Percentiles rank a stretch among this genome's conserved stretches.
phyloP scores from a whole-genome alignment of 2,329 filamentous ascomycete genomes.

The Ascosphaera aggregata region DNA sequence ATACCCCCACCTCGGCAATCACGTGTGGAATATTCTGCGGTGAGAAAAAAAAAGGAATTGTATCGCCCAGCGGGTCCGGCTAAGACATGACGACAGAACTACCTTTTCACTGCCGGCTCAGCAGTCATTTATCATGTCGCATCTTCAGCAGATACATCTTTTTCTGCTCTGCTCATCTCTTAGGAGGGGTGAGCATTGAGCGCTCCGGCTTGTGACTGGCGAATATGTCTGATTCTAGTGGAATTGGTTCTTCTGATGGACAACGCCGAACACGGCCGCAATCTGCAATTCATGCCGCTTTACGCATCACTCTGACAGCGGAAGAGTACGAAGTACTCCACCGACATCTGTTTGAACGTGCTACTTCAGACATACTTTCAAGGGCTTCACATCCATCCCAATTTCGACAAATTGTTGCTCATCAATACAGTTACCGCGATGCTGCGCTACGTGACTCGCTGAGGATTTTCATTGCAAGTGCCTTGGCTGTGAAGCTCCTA shows the following conservation, averaged over 20 bases:
- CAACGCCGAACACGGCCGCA: constrained; percentile 19
- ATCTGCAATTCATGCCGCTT: constrained; percentile 58
- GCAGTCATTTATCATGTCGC: not conserved
- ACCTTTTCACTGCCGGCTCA: not conserved
- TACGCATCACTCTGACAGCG: constrained; percentile 64
- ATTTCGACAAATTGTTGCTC: constrained; percentile 27
- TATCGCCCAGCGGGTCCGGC: not conserved
- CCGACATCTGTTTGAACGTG: constrained; percentile 56
- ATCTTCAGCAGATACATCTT: not conserved
- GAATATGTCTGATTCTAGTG: not conserved
- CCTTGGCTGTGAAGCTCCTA: constrained; percentile 39
- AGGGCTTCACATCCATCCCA: constrained; percentile 25
- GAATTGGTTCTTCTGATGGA: not conserved
- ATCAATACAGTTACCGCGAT: constrained; percentile 42
- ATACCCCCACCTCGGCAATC: not conserved
- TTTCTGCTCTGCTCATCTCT: not conserved
- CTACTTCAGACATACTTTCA: constrained; percentile 32
- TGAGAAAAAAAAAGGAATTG: no score
- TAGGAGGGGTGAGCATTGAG: not conserved
- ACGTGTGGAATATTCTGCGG: not conserved
- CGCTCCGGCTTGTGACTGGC: not conserved
- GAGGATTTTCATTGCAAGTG: constrained; percentile 43
- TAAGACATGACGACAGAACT: not conserved
- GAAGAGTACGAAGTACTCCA: constrained; percentile 72
- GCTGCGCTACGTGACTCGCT: constrained; percentile 46